A percentile compares a stretch with the other conserved stretches of the same genome.
These are phyloP conservation scores for Monilinia polystroma DNA, from an alignment of 2,329 filamentous ascomycete genomes.

Conservation along the genomic window DNA sequence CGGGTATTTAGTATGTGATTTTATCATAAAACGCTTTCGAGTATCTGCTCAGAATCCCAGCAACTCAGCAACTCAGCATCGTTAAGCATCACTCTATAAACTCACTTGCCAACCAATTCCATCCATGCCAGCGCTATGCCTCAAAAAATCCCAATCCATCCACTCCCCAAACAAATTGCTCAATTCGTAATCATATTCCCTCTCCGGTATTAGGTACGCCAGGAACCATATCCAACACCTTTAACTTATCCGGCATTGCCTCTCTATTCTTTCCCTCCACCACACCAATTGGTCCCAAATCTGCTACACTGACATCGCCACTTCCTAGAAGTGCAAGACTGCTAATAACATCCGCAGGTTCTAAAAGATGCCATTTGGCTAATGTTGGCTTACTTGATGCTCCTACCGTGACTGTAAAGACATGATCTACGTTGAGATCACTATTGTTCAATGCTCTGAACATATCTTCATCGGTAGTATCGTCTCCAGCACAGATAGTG, in stretches of 20 bases:
- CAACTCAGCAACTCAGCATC: neutral
- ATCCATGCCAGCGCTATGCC: conserved; percentile 10
- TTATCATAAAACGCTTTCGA: neutral
- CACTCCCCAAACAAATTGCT: neutral
- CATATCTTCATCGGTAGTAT: conserved; percentile 97
- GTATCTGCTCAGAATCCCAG: neutral
- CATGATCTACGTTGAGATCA: conserved; percentile 59
- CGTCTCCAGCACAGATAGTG: conserved; percentile 87
- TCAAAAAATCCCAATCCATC: neutral
- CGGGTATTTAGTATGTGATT: neutral
- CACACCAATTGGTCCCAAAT: conserved; percentile 36
- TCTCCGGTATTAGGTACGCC: conserved; percentile 3
- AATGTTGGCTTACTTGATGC: conserved; percentile 89
- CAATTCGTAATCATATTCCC: neutral
- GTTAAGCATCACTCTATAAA: neutral
- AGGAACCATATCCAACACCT: conserved; percentile 17
- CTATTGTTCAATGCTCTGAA: conserved; percentile 76
- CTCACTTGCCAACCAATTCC: neutral
- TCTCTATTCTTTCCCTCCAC: conserved; percentile 34
- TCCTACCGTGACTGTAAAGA: conserved; percentile 90
- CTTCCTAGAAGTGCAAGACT: conserved; percentile 53
- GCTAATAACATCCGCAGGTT: conserved; percentile 84
- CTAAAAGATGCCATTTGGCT: conserved; percentile 84
- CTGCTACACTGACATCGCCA: conserved; percentile 31
- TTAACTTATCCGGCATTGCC: conserved; percentile 25